Evolutionary conservation across 2,329 filamentous ascomycete species (phyloP), one percentile per base, ranked within the genome.

Genomic region (Chrysoporthe puriensis): DNA sequence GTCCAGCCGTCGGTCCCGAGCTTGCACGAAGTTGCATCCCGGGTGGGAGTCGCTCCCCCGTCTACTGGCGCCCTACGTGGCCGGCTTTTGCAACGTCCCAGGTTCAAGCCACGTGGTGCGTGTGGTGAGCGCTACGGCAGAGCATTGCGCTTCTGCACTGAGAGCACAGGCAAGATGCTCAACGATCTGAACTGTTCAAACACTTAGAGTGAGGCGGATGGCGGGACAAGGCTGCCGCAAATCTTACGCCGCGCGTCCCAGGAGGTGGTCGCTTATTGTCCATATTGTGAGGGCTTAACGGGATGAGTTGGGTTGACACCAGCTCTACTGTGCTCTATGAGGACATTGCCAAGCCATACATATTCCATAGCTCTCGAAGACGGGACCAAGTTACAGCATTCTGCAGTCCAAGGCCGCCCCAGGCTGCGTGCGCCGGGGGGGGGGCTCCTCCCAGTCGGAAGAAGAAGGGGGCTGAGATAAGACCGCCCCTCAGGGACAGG

Each of bases 1-100:
- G 50, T 32, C 50, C 50, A 52, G 50, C 50, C 32, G 21, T 52
- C 50, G 50, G 50, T 52, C 50, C 50, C 50, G 50, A 52, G 50
- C 50, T 32, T 52, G 14, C 50, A 32, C 21, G 9, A 52, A 9
- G 50, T 32, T 21, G 50, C 50, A 52, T 52, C 26, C 50, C 21
- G 21, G 14, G 21, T 32, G 50, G 21, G 9, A 52, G 50, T 21
- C 50, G 14, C 48, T 11, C n/a, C 5, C 50, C 50, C 21, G 50
- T 7, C 48, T 13, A 26, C 26, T 21, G 14, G 14, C 21, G 21
- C 36, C 36, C 36, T 40, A 40, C 36, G 9, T 40, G 36, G 36
- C 50, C 50, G 26, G 50, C 14, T 14, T 32, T 21, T 52, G 26
- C 50, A 32, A 52, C 50, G 50, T 52, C 32, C 50, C 50, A 52